Evolutionary conservation across 805 yeast species (phyloP), one percentile per base, ranked within the genome.

Genomic region (Candida awuae): DNA sequence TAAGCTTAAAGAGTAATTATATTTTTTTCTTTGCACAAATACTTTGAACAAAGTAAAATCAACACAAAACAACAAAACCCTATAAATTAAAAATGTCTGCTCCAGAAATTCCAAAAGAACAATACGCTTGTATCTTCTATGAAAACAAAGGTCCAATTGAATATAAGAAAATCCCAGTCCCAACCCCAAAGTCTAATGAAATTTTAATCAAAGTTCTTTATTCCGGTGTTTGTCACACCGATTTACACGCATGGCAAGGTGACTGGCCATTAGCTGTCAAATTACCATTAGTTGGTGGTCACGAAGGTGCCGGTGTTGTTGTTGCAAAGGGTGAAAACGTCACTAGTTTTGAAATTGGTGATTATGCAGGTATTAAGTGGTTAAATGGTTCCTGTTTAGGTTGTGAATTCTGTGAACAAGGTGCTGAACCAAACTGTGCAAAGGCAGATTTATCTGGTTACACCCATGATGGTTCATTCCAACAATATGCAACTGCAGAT

Each of bases 221-320:
- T 71, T 76, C 92, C 16, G 94, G 94, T 62, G 92, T 84, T 42
- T 84, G 94, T 63, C 94, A 85, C 70, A 83, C 94, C 31, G 94
- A 84, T 59, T 73, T 84, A 61, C 94, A 84, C 67, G 92, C 88
- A 43, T 82, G 87, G 86, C 71, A 80, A 57, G 94, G 92, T 54
- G 94, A 84, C 67, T 84, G 92, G 90, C 88, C 90, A 38, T 67
- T 79, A 61, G 71, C 64, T 46, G 72, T 77, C 48, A 77, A 77
- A 57, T 68, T 77, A 47, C 87, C 87, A 22, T 66, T 80, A 49
- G 84, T 81, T 34, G 88, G 87, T 47, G 90, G 90, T 53, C 90
- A 81, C 65, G 90, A 81, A 65, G 90, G 88, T 65, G 86, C 86
- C 26, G 90, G 90, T 58, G 72, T 72, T 37, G 88, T 82, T 48